Base-by-base conservation (phyloP, 805 yeast species). In the Kurtzmaniella cleridarum region DNA sequence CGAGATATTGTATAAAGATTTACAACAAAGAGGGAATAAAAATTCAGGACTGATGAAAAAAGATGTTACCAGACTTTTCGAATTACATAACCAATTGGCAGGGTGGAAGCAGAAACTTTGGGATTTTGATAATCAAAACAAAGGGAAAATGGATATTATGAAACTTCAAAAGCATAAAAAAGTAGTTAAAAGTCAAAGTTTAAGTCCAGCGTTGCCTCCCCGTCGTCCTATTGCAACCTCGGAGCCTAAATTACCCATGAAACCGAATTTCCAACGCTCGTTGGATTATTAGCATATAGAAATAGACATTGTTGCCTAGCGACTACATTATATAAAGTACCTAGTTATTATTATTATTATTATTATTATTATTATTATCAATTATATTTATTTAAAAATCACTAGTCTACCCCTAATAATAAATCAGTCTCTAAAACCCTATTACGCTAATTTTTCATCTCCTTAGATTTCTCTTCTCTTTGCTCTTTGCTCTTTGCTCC, bases 81-180 rank as follows among this genome's bases (percentile, higher is more conserved):
- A 70, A 36, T 51, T 79, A 57, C 84, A 79, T 54, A 68, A 67
- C 26, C 64, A 66, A 31, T 56, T 79, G 36, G 66, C 73, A 14
- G 66, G 67, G 30, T 76, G 82, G 82, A 79, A 79, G 54, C 66
- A 64, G 42, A 64, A 70, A 47, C 60, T 79, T 14, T 76, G 81
- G 81, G 75, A 70, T 35, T 56, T 48, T 36, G 64, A 65, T 41
- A 53, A 56, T 35, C 66, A 63, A 34, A 48, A 48, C 34, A 62
- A 52, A 44, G 47, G 53, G 44, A 63, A 62, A 38, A 46, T 54
- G 26, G 50, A 57, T 10, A 59, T 66, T 36, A 64, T 63, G 70
- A 53, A 51, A 30, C 52, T 66, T 31, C 53, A 62, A n/a, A 62
- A 62, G 45, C 71, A 66, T 49, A 62, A 64, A 38, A 64, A 63